Conservation (phyloP, 2,329 filamentous ascomycete species). For the Nothophoma quercina region DNA sequence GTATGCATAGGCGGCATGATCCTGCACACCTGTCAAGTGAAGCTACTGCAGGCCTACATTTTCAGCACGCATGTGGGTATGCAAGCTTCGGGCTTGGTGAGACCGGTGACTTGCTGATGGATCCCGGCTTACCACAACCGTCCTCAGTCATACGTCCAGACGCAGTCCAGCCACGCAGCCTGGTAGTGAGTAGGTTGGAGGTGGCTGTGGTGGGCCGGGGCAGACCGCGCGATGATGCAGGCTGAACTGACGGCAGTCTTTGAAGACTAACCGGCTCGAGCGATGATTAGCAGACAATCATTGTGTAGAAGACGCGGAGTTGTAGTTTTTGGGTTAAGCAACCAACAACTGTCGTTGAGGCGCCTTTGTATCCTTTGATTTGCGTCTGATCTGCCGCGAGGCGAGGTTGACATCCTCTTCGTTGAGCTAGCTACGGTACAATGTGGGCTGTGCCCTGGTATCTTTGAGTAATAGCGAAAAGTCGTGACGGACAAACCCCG, state of each 20-base stretch:
- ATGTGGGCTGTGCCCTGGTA: constrained; percentile 49
- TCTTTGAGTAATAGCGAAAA: constrained; percentile 41
- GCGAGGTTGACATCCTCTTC: constrained; percentile 24
- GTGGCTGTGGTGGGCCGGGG: constrained; percentile 24
- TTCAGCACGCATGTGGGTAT: constrained; percentile 27
- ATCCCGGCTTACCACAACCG: constrained; percentile 19
- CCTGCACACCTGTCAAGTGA: constrained; percentile 20
- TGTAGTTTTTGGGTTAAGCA: constrained; percentile 19
- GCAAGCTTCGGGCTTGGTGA: constrained; percentile 29
- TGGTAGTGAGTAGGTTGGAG: constrained; percentile 18
- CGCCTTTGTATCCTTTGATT: constrained; percentile 25
- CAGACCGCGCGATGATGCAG: constrained; percentile 7
- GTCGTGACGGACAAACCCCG: constrained; percentile 30
- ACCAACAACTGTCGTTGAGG: constrained; percentile 21
- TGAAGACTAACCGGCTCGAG: not conserved
- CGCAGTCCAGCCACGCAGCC: constrained; percentile 1
- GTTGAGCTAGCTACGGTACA: constrained; percentile 43
- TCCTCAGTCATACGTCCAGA: constrained; percentile 4
- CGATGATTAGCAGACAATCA: not conserved
- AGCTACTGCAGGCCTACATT: constrained; percentile 34
- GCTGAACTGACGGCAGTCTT: not conserved
- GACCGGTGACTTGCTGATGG: constrained; percentile 28
- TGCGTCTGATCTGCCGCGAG: constrained; percentile 23
- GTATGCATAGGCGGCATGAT: constrained; percentile 6
- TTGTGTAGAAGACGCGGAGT: not conserved